Conservation (phyloP, 2,329 filamentous ascomycete species). For the Fusarium aywerte region DNA sequence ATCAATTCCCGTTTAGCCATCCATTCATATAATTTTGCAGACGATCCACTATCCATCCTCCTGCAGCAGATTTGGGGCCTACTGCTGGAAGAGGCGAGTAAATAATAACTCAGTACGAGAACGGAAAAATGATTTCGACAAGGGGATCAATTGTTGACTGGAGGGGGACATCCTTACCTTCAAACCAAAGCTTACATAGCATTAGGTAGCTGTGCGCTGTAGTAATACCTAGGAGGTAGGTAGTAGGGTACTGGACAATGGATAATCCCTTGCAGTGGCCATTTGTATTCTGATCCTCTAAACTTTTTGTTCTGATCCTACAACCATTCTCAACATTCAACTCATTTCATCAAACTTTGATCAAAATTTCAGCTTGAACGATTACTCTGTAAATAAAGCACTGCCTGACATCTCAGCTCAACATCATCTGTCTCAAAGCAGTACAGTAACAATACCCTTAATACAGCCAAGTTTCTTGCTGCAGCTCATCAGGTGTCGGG, state of each 20-base stretch:
- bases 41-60: constrained; percentile 30
- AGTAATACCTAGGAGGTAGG: neutral
- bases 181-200: neutral
- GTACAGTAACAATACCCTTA: neutral
- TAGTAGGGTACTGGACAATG: neutral
- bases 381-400: neutral
- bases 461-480: constrained; percentile 18
- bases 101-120: constrained; percentile 14
- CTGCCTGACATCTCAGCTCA: neutral
- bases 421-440: neutral
- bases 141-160: neutral
- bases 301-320: neutral
- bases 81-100: constrained; percentile 23
- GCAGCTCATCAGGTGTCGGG: constrained; percentile 25
- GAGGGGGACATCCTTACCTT: neutral
- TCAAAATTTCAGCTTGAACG: neutral
- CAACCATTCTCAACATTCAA: neutral
- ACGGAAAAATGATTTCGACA: constrained; percentile 18
- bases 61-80: constrained; percentile 21
- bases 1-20: constrained; percentile 8
- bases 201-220: neutral
- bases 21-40: constrained; percentile 9
- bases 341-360: neutral
- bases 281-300: neutral
- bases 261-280: neutral